These are phyloP conservation scores for Fusarium dlaminii DNA, from an alignment of 2,329 filamentous ascomycete genomes.

Conservation along the genomic window DNA sequence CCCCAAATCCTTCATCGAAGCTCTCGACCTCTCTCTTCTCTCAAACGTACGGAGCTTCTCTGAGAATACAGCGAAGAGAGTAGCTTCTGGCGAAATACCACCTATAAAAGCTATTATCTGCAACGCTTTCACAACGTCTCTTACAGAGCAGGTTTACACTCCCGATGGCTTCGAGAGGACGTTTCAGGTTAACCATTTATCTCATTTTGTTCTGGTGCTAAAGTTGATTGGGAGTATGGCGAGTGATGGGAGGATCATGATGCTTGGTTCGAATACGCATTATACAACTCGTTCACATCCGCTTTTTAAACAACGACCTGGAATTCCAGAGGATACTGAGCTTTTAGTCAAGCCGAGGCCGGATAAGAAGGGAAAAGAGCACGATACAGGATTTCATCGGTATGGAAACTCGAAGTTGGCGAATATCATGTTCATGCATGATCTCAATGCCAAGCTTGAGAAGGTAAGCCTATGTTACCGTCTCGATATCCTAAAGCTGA, in stretches of 20 bases:
- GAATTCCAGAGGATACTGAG: conserved; percentile 13
- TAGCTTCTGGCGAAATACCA: conserved; percentile 3
- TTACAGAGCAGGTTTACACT: conserved; percentile 12
- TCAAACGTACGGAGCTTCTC: conserved; percentile 13
- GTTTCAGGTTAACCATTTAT: conserved; percentile 33
- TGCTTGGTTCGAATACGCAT: conserved; percentile 25
- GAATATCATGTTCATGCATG: conserved; percentile 42
- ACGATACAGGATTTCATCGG: conserved; percentile 37
- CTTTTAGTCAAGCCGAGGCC: neutral
- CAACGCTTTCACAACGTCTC: conserved; percentile 31
- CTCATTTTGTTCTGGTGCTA: conserved; percentile 36
- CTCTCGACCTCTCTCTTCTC: conserved; percentile 24
- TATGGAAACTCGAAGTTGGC: conserved; percentile 36
- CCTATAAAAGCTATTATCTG: conserved; percentile 33
- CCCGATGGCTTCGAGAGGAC: conserved; percentile 28
- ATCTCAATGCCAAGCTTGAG: conserved; percentile 27
- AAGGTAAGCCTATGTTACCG: neutral
- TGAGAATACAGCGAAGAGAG: neutral
- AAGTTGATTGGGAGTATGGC: conserved; percentile 31
- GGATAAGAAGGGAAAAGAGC: conserved; percentile 15
- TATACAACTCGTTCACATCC: conserved; percentile 25
- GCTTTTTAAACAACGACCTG: conserved; percentile 14
- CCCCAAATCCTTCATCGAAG: conserved; percentile 3
- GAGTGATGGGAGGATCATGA: conserved; percentile 10
- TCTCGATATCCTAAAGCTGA: neutral